Base-by-base conservation (phyloP, 306 rosid genomes). In the Lupinus albus region DNA sequence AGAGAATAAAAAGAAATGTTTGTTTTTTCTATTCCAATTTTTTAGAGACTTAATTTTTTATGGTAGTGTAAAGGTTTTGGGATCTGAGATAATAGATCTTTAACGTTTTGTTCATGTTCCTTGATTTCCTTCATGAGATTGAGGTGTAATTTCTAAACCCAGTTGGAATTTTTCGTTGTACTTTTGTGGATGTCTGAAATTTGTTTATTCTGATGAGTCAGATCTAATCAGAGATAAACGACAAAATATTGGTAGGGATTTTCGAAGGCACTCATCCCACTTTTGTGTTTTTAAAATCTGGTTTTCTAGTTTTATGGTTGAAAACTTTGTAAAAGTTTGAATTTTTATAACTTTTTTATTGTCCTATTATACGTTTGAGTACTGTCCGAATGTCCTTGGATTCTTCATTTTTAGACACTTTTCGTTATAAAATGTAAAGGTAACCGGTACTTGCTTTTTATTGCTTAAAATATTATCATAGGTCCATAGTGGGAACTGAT, bases 201-300 rank as follows among this genome's bases (percentile, higher is more conserved):
- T 73, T 74, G 68, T 73, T 82, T 61, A 56, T 78, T 72, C 76
- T 68, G 52, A 47, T 71, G 58, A 39, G 73, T 81, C 80, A 73
- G 92, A 83, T 92, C 91, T 76, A 84, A 72, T 78, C 76, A 52
- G 76, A 67, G 73, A 88, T 76, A 83, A 72, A 70, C 71, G 95
- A 87, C 96, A 89, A 84, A 79, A 61, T 11, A 57, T 72, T 72
- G 76, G 86, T 68, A 71, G 80, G 84, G 70, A 62, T 73, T 73
- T 76, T 81, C 49, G 64, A 62, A 71, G 75, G 59, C 45, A 57
- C 67, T 49, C 60, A 55, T 67, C 68, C 62, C 21, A 30, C 65
- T 42, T 13, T 51, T 16, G 57, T 49, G 80, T 68, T 78, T 81
- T 65, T 47, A 77, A 75, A 61, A 39, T 45, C 74, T 33, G 71